These are phyloP conservation scores for Colletotrichum lindemuthianum DNA, from an alignment of 2,329 filamentous ascomycete species.

Conservation along the genomic window DNA sequence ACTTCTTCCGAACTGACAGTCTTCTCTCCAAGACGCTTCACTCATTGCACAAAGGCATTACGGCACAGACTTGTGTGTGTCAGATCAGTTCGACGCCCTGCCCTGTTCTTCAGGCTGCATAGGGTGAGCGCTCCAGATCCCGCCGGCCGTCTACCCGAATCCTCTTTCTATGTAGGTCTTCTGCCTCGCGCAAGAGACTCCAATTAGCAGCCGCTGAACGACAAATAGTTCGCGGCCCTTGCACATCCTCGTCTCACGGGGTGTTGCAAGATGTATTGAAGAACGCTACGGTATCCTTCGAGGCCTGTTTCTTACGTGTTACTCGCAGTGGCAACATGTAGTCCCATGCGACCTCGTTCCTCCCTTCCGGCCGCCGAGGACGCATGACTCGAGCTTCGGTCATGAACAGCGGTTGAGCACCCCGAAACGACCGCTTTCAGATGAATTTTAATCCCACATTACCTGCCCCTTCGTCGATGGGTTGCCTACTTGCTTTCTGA, in stretches of 20 bases:
- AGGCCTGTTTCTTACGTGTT: constrained; percentile 21
- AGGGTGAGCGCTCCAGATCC: constrained; percentile 5
- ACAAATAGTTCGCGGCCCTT: neutral
- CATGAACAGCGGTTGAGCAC: constrained; percentile 4
- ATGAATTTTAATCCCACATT: constrained; percentile 10
- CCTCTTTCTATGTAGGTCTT: neutral
- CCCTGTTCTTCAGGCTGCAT: neutral
- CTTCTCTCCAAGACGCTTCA: constrained; percentile 2
- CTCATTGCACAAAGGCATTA: constrained; percentile 15
- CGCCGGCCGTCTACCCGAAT: constrained; percentile 5
- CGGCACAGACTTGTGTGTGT: neutral
- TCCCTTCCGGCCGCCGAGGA: constrained; percentile 8
- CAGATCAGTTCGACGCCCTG: constrained; percentile 12
- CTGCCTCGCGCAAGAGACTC: constrained; percentile 10
- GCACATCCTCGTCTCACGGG: constrained; percentile 8
- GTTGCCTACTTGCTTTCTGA: no score
- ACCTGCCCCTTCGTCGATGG: constrained; percentile 11
- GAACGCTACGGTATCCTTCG: neutral
- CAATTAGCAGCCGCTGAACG: constrained; percentile 6
- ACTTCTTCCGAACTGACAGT: neutral
- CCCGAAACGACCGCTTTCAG: constrained; percentile 9
- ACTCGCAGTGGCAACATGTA: neutral
- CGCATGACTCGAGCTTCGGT: constrained; percentile 23
- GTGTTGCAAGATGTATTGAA: neutral
- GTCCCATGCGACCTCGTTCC: constrained; percentile 8